Evolutionary conservation across 495 filamentous ascomycete genomes (phyloP).

Genomic region (Bacidia rubella): DNA sequence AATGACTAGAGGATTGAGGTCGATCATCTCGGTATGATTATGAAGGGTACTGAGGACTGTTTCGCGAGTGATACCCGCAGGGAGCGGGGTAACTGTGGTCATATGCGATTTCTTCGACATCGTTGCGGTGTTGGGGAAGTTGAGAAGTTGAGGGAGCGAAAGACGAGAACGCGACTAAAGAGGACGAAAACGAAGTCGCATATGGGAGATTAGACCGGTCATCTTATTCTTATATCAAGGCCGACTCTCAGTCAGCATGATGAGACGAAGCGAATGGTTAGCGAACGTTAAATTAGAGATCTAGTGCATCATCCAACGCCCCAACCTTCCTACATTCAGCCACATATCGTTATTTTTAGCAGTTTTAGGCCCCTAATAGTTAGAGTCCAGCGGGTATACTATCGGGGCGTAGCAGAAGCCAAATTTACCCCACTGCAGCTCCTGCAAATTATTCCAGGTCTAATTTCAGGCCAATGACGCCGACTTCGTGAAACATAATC

Average conservation of each 20-base stretch:
- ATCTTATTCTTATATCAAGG: background rate
- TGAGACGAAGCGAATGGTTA: background rate
- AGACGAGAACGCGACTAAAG: background rate
- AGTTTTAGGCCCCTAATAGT: background rate
- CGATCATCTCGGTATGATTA: constrained; percentile 63
- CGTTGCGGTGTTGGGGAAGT: background rate
- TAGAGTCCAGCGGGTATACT: background rate
- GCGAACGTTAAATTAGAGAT: background rate
- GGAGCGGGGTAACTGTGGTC: constrained; percentile 60
- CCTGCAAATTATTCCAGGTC: background rate
- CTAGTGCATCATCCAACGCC: background rate
- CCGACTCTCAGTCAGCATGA: background rate
- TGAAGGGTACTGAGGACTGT: constrained; percentile 57
- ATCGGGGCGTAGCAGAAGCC: background rate
- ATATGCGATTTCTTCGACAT: constrained; percentile 34
- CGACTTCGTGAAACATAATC: background rate
- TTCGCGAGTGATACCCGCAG: constrained; percentile 48
- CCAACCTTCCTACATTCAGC: background rate
- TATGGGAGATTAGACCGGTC: too few species aligned
- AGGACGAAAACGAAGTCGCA: background rate
- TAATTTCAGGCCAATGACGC: background rate
- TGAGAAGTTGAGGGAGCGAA: background rate
- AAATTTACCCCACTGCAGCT: background rate
- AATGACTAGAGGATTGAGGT: constrained; percentile 66
- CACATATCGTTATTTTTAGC: background rate